Evolutionary conservation across 1,139 yeast species (phyloP), one percentile per base, ranked within the genome.

Genomic region (Geotrichum cucujoidarum): DNA sequence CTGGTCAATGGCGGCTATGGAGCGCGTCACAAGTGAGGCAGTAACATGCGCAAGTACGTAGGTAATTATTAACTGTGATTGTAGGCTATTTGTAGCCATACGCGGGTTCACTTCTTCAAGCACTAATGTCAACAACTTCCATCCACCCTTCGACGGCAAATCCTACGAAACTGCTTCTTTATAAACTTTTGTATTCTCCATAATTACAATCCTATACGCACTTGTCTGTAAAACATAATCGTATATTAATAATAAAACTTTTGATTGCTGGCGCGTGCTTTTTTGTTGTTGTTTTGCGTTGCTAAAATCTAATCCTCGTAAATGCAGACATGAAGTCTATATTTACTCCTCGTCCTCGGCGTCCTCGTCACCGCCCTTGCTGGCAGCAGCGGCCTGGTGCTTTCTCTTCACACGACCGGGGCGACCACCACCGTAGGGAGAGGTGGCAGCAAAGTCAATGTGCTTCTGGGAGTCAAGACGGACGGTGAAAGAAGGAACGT

Each of bases 361-460:
- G 32, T 47, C 53, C 16, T 48, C 53, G 59, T 68, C 87, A 57
- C 71, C 92, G 56, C 71, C 89, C 61, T 70, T 79, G 30, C 35
- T 32, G 51, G 72, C 64, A 58, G 71, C 69, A 73, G 79, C 82
- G 72, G 76, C 82, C 73, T 83, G 86, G 82, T 85, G 81, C 80
- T 81, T 90, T 87, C 98, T 89, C 84, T 94, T 94, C 70, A 88
- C 95, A 83, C 98, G 94, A 75, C 99, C 99, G 67, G 98, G 94
- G 81, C 98, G 92, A 67, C 97, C 98, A 80, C 98, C 98, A 74
- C 98, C 98, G 88, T 87, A 92, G 76, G 99, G 98, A 63, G 98
- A 92, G 75, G 87, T 88, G 73, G 90, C 84, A 68, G 98, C 95
- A 68, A 92, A 92, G 83, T 92, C 98, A 77, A 92, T 89, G 89